phyloP scores from a whole-genome alignment of 192 early-diverging fungal species.

The Glomus cerebriforme region DNA sequence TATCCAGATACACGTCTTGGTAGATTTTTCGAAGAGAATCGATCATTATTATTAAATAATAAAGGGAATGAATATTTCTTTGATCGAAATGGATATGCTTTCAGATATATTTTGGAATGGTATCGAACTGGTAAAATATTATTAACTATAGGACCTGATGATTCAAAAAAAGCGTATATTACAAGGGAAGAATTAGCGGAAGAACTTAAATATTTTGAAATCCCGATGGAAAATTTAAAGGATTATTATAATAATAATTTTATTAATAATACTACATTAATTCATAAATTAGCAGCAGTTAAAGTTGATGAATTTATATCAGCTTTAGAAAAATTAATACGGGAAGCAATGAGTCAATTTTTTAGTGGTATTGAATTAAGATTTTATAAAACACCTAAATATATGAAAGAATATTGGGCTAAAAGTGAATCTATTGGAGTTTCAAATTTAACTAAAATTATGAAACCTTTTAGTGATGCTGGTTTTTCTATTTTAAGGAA shows the following conservation, averaged over 20 bases:
- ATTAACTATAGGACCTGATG: not conserved
- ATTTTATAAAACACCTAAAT: not conserved
- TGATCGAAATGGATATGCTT: conserved; percentile 23
- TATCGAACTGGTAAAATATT: conserved; percentile 14
- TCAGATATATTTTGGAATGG: conserved; percentile 10
- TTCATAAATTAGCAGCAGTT: not conserved
- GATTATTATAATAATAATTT: not conserved
- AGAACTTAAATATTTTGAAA: conserved; percentile 1
- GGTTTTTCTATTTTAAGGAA: not conserved
- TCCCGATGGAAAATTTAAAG: not conserved
- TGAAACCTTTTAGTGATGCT: not conserved
- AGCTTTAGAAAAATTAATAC: not conserved
- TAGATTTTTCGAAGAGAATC: conserved; percentile 2
- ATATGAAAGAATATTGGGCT: conserved; percentile 7
- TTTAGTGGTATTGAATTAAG: not conserved
- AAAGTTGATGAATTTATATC: conserved; percentile 13
- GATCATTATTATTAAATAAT: not conserved
- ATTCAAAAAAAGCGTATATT: not conserved
- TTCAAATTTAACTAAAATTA: not conserved
- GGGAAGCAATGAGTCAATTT: not conserved
- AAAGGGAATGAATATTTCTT: conserved; percentile 22
- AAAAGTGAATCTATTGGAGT: not conserved
- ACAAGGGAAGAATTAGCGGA: not conserved
- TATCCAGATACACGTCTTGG: conserved; percentile 15
- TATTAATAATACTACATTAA: not conserved